A percentile compares a stretch with the other conserved stretches of the same genome.
Conservation (phyloP, 306 rosid genomes). For the Rosa persica region DNA sequence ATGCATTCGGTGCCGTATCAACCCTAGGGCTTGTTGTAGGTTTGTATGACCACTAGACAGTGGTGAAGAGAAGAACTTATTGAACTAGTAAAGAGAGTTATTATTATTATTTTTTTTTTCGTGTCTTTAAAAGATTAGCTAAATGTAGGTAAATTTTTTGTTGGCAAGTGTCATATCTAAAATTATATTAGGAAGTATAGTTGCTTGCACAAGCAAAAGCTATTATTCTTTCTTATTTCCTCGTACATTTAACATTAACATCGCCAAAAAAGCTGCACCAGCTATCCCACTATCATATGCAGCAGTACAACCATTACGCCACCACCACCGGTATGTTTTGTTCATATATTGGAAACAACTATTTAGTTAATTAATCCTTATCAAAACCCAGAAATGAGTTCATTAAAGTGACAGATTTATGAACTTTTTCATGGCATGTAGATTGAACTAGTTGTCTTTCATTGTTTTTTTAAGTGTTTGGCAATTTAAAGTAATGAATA, state of each 20-base stretch:
- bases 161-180: neutral
- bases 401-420: neutral
- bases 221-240: constrained; percentile 4
- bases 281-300: constrained; percentile 2
- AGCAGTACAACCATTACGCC: neutral
- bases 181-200: neutral
- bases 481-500: neutral
- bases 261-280: constrained; percentile 8
- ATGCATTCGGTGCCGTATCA: too few species aligned
- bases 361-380: neutral
- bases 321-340: neutral
- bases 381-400: neutral
- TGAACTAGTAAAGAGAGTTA: neutral
- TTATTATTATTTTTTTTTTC: too few species aligned
- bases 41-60: neutral
- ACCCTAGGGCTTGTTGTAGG: neutral
- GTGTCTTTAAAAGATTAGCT: neutral
- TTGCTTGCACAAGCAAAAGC: constrained; percentile 6
- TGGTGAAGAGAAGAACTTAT: neutral
- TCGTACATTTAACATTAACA: neutral
- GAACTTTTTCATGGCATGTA: neutral
- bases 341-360: neutral
- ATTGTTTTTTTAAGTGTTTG: neutral
- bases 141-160: neutral
- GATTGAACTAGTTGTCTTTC: neutral